Conservation (phyloP, 768 basidiomycete genomes). For the Tulasnella sp. region DNA sequence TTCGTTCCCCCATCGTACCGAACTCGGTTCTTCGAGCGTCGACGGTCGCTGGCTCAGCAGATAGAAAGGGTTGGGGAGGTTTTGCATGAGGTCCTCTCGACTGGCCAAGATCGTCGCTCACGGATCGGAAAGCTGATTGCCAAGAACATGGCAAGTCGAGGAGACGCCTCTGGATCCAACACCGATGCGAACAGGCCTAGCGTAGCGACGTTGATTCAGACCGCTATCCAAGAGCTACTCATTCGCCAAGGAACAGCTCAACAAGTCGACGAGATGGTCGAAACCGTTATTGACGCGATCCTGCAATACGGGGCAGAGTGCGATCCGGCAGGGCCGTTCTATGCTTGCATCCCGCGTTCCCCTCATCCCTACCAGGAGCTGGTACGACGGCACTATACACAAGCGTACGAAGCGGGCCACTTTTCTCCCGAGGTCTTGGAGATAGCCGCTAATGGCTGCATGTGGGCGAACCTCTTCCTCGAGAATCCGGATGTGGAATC, state of each 20-base stretch:
- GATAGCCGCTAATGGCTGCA: conserved; percentile 10
- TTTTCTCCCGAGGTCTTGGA: conserved; percentile 8
- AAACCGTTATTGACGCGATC: conserved; percentile 14
- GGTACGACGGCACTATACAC: neutral
- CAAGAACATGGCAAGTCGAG: neutral
- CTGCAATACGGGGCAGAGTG: conserved; percentile 13
- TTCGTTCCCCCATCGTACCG: conserved; percentile 38
- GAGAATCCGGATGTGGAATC: conserved; percentile 14
- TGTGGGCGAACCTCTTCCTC: conserved; percentile 8
- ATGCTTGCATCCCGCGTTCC: neutral
- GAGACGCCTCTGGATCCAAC: neutral
- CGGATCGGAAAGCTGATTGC: neutral
- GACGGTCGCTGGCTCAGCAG: conserved; percentile 46
- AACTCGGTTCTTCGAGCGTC: conserved; percentile 52
- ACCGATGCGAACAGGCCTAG: neutral
- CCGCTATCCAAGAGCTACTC: conserved; percentile 8
- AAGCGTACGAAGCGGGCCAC: conserved; percentile 10
- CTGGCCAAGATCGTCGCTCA: neutral
- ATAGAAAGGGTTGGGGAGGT: conserved; percentile 46
- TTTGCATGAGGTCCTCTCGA: conserved; percentile 3
- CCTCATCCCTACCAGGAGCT: neutral
- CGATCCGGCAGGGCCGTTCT: conserved; percentile 6
- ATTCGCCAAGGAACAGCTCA: neutral
- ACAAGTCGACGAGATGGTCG: conserved; percentile 13
- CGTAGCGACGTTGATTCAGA: conserved; percentile 8